Percentiles rank a stretch among this genome's conserved stretches.
Evolutionary conservation across 1,139 yeast genomes (phyloP).

Genomic region (Taphrina communis): DNA sequence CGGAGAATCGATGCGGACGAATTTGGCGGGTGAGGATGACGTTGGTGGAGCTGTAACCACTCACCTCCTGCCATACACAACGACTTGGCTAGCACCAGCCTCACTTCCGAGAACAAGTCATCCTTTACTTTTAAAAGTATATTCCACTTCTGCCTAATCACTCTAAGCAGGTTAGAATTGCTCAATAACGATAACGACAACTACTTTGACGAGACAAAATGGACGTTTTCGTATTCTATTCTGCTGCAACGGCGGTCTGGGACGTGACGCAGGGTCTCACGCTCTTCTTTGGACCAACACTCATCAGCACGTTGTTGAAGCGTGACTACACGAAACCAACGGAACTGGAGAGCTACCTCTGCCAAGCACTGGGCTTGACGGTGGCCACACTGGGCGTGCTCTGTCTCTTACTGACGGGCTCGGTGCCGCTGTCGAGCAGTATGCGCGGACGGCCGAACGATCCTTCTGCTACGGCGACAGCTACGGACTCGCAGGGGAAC

Average conservation of each 20-base stretch:
- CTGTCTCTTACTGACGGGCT: slow-evolving; percentile 27
- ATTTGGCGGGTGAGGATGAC: background rate
- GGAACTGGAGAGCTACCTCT: slow-evolving; percentile 32
- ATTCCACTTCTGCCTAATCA: too few relatives aligned
- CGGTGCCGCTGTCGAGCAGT: slow-evolving; percentile 29
- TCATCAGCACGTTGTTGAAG: slow-evolving; percentile 28
- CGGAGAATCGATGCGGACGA: background rate
- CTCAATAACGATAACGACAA: background rate
- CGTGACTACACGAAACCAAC: slow-evolving; percentile 15
- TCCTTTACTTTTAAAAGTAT: too few relatives aligned
- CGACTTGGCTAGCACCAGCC: too few relatives aligned
- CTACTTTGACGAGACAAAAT: background rate
- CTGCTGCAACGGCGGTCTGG: slow-evolving; percentile 37
- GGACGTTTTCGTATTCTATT: slow-evolving; percentile 37
- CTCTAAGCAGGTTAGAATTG: too few relatives aligned
- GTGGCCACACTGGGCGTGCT: slow-evolving; percentile 14
- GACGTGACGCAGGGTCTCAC: slow-evolving; percentile 20
- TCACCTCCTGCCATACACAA: too few relatives aligned
- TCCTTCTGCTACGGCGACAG: background rate
- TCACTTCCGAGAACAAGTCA: too few relatives aligned
- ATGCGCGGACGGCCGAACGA: slow-evolving; percentile 13
- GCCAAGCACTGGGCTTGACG: slow-evolving; percentile 30
- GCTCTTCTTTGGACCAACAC: slow-evolving; percentile 29
- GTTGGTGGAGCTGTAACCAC: background rate
- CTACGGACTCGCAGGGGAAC: background rate